These are phyloP conservation scores for Cladobotryum protrusum DNA, from an alignment of 2,329 filamentous ascomycete species.

Conservation along the genomic window DNA sequence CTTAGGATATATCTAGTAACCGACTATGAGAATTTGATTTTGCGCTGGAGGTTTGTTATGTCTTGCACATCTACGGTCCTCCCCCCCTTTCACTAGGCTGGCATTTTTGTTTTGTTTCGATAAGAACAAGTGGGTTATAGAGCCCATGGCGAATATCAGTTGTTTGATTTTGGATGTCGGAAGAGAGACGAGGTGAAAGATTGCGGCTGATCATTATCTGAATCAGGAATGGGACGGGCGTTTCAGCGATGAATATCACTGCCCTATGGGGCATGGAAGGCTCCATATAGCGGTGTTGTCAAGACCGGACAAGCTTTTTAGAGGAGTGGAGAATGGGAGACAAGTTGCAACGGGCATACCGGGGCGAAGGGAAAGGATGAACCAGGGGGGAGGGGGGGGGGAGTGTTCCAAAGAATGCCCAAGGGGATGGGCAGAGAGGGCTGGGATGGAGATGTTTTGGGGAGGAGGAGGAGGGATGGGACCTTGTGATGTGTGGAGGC, in stretches of 20 bases:
- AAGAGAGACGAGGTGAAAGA: neutral
- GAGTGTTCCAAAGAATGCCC: neutral
- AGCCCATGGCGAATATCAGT: too few relatives aligned
- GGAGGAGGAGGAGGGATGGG: too few relatives aligned
- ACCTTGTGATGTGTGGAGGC: too few relatives aligned
- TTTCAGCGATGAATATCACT: conserved; percentile 31
- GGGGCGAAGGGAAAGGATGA: neutral
- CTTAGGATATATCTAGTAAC: too few relatives aligned
- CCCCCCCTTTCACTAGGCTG: too few relatives aligned
- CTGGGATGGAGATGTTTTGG: too few relatives aligned
- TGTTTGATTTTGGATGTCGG: neutral
- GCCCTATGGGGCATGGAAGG: conserved; percentile 19
- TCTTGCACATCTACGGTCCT: too few relatives aligned
- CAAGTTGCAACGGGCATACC: neutral
- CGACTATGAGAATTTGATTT: too few relatives aligned
- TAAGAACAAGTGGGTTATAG: too few relatives aligned
- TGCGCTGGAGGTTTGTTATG: too few relatives aligned
- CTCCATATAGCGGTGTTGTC: conserved; percentile 24
- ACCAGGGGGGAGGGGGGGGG: neutral
- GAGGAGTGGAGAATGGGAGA: conserved; percentile 14
- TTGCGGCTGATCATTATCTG: conserved; percentile 19
- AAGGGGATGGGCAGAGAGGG: too few relatives aligned
- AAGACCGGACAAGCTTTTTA: conserved; percentile 35
- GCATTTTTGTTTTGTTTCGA: too few relatives aligned
- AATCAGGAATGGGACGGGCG: conserved; percentile 22